Evolutionary conservation across 257 asterid species (phyloP).

Genomic region (Craterostigma plantagineum): DNA sequence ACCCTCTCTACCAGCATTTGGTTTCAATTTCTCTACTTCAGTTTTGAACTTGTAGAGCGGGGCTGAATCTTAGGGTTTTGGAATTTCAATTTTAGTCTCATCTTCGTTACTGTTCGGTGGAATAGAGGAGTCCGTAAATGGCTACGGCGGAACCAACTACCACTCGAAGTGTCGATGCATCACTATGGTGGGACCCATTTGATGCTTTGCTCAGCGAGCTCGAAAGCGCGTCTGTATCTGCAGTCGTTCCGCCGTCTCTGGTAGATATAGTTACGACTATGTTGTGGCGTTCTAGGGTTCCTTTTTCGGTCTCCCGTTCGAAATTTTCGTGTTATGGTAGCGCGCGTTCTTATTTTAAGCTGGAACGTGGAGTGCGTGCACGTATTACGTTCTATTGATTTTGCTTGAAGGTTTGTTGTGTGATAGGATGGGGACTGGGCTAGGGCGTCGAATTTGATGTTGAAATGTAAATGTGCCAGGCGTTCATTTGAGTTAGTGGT

Average conservation of each 20-base stretch:
- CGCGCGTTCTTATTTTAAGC: slow-evolving; percentile 3
- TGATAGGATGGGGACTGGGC: slow-evolving; percentile 3
- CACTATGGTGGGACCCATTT: slow-evolving; percentile 98
- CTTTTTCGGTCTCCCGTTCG: neutral
- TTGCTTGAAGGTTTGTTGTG: neutral
- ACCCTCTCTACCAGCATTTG: too few species aligned
- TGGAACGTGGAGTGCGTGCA: too few species aligned
- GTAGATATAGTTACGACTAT: slow-evolving; percentile 15
- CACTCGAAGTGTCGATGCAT: slow-evolving; percentile 30
- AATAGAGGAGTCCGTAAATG: slow-evolving; percentile 19
- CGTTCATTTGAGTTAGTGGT: neutral
- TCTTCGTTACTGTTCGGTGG: neutral
- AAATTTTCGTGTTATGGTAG: neutral
- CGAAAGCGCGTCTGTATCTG: slow-evolving; percentile 37
- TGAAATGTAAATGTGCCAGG: neutral
- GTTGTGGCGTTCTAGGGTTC: neutral
- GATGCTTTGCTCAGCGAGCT: slow-evolving; percentile 40
- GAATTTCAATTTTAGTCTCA: slow-evolving; percentile 2
- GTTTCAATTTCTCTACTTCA: too few species aligned
- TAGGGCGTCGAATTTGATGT: neutral
- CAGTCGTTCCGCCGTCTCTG: slow-evolving; percentile 40
- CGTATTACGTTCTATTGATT: too few species aligned
- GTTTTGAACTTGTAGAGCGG: too few species aligned
- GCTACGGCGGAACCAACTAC: slow-evolving; percentile 17
- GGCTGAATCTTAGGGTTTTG: slow-evolving; percentile 14